These are phyloP conservation scores for Polysphondylium violaceum DNA, from an alignment of 78 protist genomes.

Conservation along the genomic window DNA sequence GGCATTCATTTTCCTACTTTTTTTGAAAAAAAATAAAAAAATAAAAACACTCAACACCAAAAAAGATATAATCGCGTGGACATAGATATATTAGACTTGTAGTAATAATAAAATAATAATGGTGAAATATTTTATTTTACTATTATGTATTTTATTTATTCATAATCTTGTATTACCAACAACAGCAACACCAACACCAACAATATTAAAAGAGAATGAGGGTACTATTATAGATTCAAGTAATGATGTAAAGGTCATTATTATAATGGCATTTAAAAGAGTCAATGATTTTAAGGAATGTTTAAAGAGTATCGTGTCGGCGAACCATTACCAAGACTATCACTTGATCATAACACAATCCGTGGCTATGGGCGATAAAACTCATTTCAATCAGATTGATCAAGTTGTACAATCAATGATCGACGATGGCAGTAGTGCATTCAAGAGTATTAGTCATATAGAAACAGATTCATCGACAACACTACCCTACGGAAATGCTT, in stretches of 20 bases:
- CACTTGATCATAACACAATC: constrained; percentile 71
- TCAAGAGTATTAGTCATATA: constrained; percentile 42
- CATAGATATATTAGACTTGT: too few species aligned
- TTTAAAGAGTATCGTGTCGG: neutral
- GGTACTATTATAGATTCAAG: neutral
- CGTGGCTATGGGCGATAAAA: constrained; percentile 6
- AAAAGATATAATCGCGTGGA: too few species aligned
- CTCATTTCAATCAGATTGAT: neutral
- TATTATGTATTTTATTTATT: too few species aligned
- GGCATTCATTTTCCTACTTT: too few species aligned
- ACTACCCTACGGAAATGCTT: constrained; percentile 69
- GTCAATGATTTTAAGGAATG: constrained; percentile 48
- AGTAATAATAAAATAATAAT: too few species aligned
- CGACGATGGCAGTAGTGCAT: neutral
- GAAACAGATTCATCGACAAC: constrained; percentile 5
- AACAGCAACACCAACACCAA: too few species aligned
- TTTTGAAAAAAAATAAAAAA: too few species aligned
- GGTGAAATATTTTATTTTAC: too few species aligned
- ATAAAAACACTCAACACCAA: too few species aligned
- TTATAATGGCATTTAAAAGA: constrained; percentile 61
- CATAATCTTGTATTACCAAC: too few species aligned
- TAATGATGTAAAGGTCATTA: constrained; percentile 41
- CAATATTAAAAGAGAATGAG: neutral
- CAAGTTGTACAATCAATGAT: neutral
- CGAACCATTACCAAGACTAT: constrained; percentile 36